Percentiles rank a stretch among this genome's conserved stretches.
phyloP scores from a whole-genome alignment of 2,329 filamentous ascomycete genomes.

The Phialophora chinensis region DNA sequence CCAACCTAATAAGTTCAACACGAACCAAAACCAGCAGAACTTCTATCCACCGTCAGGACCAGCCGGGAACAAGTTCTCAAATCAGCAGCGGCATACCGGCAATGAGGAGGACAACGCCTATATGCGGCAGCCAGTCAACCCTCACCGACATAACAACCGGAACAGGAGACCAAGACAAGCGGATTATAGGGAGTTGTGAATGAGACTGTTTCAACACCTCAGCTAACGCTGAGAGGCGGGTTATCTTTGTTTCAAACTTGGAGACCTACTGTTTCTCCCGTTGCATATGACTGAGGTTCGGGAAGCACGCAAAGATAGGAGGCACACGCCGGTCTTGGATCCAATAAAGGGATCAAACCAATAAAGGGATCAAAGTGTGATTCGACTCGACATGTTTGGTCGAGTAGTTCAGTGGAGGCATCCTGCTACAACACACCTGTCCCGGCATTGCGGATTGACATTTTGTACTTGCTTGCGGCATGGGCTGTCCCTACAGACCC shows the following conservation, averaged over 20 bases:
- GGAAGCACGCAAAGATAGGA: background rate
- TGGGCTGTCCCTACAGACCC: background rate
- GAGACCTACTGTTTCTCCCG: background rate
- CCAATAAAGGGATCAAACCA: background rate
- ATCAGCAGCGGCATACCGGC: conserved; percentile 63
- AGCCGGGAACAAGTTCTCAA: conserved; percentile 55
- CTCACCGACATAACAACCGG: conserved; percentile 83
- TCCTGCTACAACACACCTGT: background rate
- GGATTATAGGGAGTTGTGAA: conserved; percentile 79
- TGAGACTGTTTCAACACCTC: background rate
- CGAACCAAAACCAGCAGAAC: conserved; percentile 20
- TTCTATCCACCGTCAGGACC: conserved; percentile 34
- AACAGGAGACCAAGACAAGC: conserved; percentile 77
- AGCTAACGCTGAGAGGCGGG: background rate
- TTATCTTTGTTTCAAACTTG: background rate
- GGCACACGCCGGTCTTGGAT: background rate
- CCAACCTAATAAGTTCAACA: conserved; percentile 1
- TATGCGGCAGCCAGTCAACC: conserved; percentile 94
- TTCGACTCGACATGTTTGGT: background rate
- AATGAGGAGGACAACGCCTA: conserved; percentile 86
- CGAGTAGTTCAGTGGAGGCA: background rate
- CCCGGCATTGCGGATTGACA: background rate
- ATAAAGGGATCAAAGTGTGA: background rate
- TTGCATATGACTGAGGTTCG: background rate
- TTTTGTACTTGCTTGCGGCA: background rate